Percentiles rank a stretch among this genome's conserved stretches.
Evolutionary conservation across 305 asterid genomes (phyloP).

Genomic region (Withania somnifera): DNA sequence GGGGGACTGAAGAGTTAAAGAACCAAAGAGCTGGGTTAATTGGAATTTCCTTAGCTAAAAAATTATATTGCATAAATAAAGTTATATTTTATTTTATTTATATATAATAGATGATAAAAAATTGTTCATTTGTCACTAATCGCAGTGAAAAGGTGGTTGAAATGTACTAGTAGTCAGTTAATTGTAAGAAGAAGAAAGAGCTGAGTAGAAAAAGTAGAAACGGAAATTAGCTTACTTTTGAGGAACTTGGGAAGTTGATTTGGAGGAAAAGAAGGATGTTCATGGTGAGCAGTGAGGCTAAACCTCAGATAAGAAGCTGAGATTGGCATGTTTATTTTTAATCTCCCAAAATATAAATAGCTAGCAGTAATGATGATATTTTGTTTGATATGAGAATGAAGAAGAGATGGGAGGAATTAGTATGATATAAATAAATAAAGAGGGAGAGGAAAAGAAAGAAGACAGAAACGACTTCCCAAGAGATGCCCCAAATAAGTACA

Average conservation of each 20-base stretch:
- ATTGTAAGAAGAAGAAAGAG: background rate
- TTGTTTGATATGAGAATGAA: background rate
- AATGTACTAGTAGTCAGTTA: no score
- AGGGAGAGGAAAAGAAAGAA: conserved; percentile 2
- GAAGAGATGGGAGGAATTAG: background rate
- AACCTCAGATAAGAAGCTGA: background rate
- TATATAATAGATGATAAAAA: background rate
- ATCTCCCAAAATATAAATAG: no score
- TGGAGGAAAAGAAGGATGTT: background rate
- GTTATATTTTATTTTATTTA: background rate
- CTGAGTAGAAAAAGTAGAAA: no score
- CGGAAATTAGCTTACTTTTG: background rate
- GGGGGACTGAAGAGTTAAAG: background rate
- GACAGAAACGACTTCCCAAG: background rate
- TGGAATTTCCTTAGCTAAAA: no score
- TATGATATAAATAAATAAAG: conserved; percentile 6
- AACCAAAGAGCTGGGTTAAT: no score
- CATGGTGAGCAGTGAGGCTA: background rate
- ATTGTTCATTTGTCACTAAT: no score
- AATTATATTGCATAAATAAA: background rate
- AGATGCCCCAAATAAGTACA: background rate
- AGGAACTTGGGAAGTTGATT: background rate
- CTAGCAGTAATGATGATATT: background rate
- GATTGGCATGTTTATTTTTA: background rate
- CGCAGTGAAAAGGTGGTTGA: no score